Percentiles rank a stretch among this genome's conserved stretches.
These are phyloP conservation scores for Fabrea salina DNA, from an alignment of 169 alveolate species.

Conservation along the genomic window DNA sequence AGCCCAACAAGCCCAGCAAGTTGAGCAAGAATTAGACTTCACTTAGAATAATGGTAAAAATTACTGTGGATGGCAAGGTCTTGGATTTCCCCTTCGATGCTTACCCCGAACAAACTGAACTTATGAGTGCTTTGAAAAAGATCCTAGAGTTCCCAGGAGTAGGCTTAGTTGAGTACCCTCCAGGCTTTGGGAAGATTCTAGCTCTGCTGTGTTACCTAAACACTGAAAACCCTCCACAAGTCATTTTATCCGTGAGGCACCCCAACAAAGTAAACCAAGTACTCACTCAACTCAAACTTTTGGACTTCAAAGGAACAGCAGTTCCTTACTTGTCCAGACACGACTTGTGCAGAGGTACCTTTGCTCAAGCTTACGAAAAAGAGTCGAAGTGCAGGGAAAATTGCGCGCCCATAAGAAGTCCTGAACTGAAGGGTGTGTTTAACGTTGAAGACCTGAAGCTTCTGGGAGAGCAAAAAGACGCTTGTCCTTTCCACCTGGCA, in stretches of 20 bases:
- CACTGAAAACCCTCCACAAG: too few relatives aligned
- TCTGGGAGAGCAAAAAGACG: background rate
- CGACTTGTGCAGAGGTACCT: background rate
- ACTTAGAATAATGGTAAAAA: too few relatives aligned
- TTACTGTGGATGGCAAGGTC: too few relatives aligned
- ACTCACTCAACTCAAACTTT: background rate
- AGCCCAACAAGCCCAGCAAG: background rate
- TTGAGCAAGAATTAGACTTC: constrained; percentile 1
- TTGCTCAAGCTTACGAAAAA: background rate
- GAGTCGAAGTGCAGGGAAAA: background rate
- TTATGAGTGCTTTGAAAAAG: too few relatives aligned
- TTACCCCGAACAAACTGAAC: too few relatives aligned
- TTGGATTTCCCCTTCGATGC: too few relatives aligned
- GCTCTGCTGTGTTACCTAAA: too few relatives aligned
- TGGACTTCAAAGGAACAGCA: background rate
- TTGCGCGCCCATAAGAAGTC: background rate
- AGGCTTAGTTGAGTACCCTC: too few relatives aligned
- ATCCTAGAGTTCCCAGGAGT: too few relatives aligned
- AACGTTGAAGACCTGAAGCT: background rate
- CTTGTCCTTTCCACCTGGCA: background rate
- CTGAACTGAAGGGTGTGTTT: background rate
- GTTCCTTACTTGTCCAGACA: background rate
- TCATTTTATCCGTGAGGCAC: too few relatives aligned
- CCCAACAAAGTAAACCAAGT: background rate
- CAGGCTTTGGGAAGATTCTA: too few relatives aligned